These are phyloP conservation scores for Lomentospora prolificans DNA, from an alignment of 2,329 filamentous ascomycete species.

Conservation along the genomic window DNA sequence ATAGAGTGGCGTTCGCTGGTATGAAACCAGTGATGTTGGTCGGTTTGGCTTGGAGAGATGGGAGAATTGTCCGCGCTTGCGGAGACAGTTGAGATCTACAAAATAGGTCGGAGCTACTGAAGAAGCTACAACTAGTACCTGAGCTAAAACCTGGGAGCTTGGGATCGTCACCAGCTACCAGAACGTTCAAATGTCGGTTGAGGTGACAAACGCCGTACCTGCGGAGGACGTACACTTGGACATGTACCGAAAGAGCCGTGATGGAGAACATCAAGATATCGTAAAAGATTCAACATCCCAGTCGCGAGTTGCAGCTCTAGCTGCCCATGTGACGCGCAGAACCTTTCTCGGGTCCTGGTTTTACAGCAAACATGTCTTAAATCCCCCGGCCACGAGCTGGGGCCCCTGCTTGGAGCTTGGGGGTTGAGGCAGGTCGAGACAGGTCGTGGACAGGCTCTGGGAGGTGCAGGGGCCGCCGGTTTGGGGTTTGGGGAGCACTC, in stretches of 20 bases:
- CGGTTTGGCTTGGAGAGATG: no score
- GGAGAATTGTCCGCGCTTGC: no score
- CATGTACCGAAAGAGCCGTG: not conserved
- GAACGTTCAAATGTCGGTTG: not conserved
- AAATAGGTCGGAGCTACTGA: not conserved
- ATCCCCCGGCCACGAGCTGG: not conserved
- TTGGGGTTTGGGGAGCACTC: not conserved
- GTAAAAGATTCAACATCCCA: not conserved
- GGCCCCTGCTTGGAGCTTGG: not conserved
- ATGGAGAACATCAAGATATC: not conserved
- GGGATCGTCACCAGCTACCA: not conserved
- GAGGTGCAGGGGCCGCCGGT: not conserved
- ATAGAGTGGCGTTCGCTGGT: no score
- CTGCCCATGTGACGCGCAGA: slow-evolving; percentile 2
- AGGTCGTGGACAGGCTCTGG: not conserved
- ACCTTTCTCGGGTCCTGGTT: not conserved
- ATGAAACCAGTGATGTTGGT: no score
- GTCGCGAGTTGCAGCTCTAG: not conserved
- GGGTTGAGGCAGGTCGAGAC: not conserved
- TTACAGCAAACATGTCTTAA: not conserved
- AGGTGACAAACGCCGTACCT: not conserved
- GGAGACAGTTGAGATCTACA: no score
- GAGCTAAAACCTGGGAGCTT: not conserved
- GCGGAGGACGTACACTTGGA: no score
- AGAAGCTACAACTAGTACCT: not conserved